phyloP scores from a whole-genome alignment of 352 stramenopile genomes.

The Phytophthora macrochlamydospora region DNA sequence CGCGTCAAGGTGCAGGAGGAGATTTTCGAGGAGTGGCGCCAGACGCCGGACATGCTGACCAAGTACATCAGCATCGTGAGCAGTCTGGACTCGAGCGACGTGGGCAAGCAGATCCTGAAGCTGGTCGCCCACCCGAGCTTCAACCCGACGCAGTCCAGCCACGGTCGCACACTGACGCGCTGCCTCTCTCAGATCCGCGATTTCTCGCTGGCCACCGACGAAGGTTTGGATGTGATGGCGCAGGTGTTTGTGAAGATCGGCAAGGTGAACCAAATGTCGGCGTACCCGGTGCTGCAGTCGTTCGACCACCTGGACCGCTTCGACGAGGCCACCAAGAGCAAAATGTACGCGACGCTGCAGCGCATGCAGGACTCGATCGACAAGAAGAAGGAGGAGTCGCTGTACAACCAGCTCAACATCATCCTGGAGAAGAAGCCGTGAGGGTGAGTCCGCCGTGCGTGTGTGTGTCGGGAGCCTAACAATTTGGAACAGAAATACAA shows the following conservation, averaged over 20 bases:
- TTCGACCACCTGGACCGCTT: conserved; percentile 85
- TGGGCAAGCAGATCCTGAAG: conserved; percentile 74
- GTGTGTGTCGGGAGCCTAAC: too few species aligned
- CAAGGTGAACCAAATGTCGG: conserved; percentile 88
- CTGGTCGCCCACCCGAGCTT: conserved; percentile 74
- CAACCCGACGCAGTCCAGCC: conserved; percentile 75
- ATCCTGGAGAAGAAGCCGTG: conserved; percentile 85
- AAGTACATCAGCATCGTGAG: conserved; percentile 83
- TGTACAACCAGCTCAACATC: conserved; percentile 89
- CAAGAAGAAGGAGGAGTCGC: conserved; percentile 82
- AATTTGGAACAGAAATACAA: too few species aligned
- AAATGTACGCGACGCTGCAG: conserved; percentile 57
- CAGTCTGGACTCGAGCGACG: conserved; percentile 66
- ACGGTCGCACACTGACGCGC: conserved; percentile 71
- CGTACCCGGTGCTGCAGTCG: conserved; percentile 78
- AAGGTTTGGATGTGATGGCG: conserved; percentile 74
- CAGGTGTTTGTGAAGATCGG: conserved; percentile 79
- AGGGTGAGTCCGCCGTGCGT: background rate
- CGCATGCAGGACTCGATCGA: conserved; percentile 80
- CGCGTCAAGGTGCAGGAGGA: conserved; percentile 69
- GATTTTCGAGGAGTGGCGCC: conserved; percentile 73
- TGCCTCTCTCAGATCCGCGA: conserved; percentile 76
- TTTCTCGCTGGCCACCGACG: conserved; percentile 76
- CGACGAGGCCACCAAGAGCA: conserved; percentile 58
- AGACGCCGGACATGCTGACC: conserved; percentile 76